These are phyloP conservation scores for Pseudisothecium myosuroides DNA, from an alignment of 225 moss, liverwort and hornwort genomes.

Conservation along the genomic window DNA sequence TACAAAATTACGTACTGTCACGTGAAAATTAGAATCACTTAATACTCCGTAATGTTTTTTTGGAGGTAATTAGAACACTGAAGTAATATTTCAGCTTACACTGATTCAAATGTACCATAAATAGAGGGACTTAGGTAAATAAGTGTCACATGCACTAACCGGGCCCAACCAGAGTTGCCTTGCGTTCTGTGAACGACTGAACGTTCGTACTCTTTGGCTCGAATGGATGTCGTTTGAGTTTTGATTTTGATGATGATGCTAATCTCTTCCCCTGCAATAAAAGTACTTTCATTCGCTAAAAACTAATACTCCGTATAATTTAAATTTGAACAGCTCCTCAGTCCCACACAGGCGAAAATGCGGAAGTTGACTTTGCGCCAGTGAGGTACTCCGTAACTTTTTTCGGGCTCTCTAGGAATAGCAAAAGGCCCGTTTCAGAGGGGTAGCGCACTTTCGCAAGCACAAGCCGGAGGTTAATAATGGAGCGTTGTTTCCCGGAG, in stretches of 20 bases:
- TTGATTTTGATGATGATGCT: neutral
- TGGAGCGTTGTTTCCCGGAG: neutral
- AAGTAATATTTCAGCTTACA: neutral
- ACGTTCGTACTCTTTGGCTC: neutral
- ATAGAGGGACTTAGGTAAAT: neutral
- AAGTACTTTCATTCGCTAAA: neutral
- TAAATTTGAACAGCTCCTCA: neutral
- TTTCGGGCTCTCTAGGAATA: neutral
- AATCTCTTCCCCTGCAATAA: neutral
- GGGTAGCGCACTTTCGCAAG: neutral
- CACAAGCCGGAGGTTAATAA: neutral
- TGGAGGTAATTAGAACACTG: too few species aligned
- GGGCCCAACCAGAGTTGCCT: neutral
- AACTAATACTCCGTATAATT: neutral
- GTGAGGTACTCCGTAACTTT: neutral
- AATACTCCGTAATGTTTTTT: too few species aligned
- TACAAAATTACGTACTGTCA: neutral
- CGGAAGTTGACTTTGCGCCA: neutral
- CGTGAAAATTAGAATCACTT: neutral
- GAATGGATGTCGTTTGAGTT: neutral
- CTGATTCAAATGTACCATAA: neutral
- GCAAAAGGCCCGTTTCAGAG: neutral
- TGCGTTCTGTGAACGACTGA: too few species aligned
- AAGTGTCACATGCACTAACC: neutral
- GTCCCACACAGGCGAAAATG: neutral